These are phyloP conservation scores for Amphirosellinia nigrospora DNA, from an alignment of 495 filamentous ascomycete species.

Conservation along the genomic window DNA sequence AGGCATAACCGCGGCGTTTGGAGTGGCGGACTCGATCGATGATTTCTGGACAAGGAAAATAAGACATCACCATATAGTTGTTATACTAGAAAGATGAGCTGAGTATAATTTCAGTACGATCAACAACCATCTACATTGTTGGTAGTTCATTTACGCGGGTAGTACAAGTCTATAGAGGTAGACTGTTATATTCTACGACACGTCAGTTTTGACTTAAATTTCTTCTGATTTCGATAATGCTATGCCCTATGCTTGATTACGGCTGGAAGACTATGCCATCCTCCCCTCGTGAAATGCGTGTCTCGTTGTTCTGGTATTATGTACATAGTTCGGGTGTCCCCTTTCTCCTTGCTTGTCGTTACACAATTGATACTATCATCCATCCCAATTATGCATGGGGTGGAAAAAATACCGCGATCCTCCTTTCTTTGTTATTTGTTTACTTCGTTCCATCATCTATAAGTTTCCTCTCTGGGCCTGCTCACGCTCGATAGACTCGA, in stretches of 20 bases:
- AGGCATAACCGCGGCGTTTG: constrained; percentile 18
- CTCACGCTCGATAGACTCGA: constrained; percentile 91
- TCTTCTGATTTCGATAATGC: neutral
- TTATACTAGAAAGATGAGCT: neutral
- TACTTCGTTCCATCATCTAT: constrained; percentile 35
- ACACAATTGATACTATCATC: neutral
- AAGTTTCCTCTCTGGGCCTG: constrained; percentile 84
- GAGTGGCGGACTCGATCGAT: neutral
- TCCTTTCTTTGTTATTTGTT: too few species aligned
- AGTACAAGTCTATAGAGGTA: neutral
- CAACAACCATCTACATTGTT: neutral
- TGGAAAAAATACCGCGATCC: too few species aligned
- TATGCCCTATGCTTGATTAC: neutral
- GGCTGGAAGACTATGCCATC: neutral
- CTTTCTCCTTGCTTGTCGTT: too few species aligned
- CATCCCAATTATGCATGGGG: too few species aligned
- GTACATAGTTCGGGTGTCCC: neutral
- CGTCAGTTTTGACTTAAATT: neutral
- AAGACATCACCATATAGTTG: neutral
- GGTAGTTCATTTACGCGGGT: neutral
- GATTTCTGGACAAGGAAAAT: constrained; percentile 12
- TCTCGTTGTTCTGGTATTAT: neutral
- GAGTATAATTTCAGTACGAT: neutral
- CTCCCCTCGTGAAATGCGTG: neutral
- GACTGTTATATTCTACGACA: neutral